Conservation (phyloP, 2,329 filamentous ascomycete genomes). For the Arthrinium puccinioides region DNA sequence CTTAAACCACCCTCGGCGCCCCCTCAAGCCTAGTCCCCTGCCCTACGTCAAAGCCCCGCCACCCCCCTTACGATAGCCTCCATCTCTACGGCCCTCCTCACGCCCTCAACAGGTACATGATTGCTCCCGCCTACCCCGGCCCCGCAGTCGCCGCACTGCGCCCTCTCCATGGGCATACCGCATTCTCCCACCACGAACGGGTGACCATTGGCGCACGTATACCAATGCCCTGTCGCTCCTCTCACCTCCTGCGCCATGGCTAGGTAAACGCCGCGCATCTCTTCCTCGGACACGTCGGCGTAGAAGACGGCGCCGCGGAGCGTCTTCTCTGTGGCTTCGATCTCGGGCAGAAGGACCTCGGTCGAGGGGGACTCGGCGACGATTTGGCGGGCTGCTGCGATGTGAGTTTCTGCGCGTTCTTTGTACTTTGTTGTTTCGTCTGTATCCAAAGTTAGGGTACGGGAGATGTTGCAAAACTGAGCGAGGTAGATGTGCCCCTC, state of each 20-base stretch:
- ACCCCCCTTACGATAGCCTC: conserved; percentile 24
- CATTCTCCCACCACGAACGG: conserved; percentile 60
- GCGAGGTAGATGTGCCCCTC: conserved; percentile 43
- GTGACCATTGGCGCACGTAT: conserved; percentile 48
- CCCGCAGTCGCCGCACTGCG: conserved; percentile 57
- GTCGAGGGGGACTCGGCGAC: conserved; percentile 18
- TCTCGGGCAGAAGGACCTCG: conserved; percentile 30
- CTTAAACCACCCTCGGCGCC: too few relatives aligned
- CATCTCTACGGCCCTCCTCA: conserved; percentile 40
- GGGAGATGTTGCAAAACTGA: conserved; percentile 35
- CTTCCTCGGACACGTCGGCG: conserved; percentile 36
- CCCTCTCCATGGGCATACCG: conserved; percentile 55
- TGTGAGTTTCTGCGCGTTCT: conserved; percentile 8
- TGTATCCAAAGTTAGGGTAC: conserved; percentile 6
- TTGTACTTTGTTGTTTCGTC: too few relatives aligned
- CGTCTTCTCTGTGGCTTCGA: conserved; percentile 37
- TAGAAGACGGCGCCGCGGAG: conserved; percentile 41
- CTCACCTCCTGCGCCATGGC: conserved; percentile 45
- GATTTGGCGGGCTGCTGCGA: conserved; percentile 12
- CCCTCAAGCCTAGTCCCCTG: too few relatives aligned
- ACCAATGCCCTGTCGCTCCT: conserved; percentile 55
- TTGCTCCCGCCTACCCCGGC: conserved; percentile 46
- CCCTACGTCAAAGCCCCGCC: too few relatives aligned
- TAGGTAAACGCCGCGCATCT: conserved; percentile 40
- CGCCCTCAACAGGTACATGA: conserved; percentile 44